Base-by-base conservation (phyloP, 1,284 basidiomycete genomes). In the Hemileia vastatrix region DNA sequence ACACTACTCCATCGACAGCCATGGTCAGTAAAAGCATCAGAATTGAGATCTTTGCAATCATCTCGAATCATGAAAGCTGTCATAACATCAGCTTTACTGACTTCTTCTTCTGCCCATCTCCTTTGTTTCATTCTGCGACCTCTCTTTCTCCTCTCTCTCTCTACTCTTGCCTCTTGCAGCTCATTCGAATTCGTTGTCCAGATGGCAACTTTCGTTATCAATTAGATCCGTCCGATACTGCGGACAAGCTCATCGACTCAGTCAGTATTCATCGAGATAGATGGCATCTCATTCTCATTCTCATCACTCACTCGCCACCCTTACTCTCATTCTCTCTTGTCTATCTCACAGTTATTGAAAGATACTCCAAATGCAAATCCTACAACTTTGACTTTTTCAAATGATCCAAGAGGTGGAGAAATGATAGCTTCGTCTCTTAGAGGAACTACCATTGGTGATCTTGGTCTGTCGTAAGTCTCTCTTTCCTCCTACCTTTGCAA, bases 191-290 rank as follows among this genome's bases (percentile, higher is more conserved):
- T 55, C 82, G 94, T 76, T 92, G 90, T n/a, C 90, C 86, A 72
- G 90, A 95, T 71, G 95, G 94, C 53, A 95, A 91, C 76, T 90
- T 92, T 78, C 86, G 95, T 53, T 86, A 92, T 76, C 84, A 90
- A 23, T 76, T 96, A 19, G 77, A 84, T 31, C 83, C 88, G 6
- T 81, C 79, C 2, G 85, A 88, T 51, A 83, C 86, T 71, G 45
- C 55, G 11, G 48, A 27, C 23, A 63, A 66, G 55, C 70, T 76
- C 24, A 66, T 75, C 44, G 59, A 64, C 9, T 65, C 69, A 64
- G 68, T 69, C 50, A 49, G 52, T 31, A 31, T 13, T 18, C 24
- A 45, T 15, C 31, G 5, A 15, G 32, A 19, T 23, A 27, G 27
- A 47, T 45, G 19, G 31, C 19, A 59, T 40, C 27, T 19, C 24